Conservation (phyloP, 495 filamentous ascomycete species). For the Talaromyces stipitatus region DNA sequence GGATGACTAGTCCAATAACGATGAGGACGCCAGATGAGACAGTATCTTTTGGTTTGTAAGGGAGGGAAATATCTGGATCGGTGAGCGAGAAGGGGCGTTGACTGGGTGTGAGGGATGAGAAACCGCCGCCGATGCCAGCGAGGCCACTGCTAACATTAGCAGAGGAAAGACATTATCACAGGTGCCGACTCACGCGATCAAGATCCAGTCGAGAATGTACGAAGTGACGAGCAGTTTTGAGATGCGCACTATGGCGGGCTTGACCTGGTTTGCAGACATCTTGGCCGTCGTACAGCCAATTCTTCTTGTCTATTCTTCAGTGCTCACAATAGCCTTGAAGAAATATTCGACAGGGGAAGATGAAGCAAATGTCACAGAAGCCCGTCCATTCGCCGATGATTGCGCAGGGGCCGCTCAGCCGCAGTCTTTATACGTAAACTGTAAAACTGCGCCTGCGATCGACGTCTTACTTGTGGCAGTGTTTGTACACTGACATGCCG, state of each 20-base stretch:
- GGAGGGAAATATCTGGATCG: slow-evolving; percentile 52
- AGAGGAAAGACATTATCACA: not conserved
- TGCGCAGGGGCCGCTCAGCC: not conserved
- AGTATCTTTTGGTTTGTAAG: slow-evolving; percentile 45
- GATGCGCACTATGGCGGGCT: slow-evolving; percentile 10
- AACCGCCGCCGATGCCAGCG: slow-evolving; percentile 37
- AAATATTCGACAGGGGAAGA: not conserved
- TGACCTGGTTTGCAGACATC: not conserved
- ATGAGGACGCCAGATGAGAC: slow-evolving; percentile 44
- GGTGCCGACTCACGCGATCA: slow-evolving; percentile 36
- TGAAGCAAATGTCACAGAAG: not conserved
- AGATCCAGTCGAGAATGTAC: slow-evolving; percentile 47
- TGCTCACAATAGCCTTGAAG: not conserved
- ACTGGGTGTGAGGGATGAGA: slow-evolving; percentile 33
- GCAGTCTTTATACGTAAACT: not conserved
- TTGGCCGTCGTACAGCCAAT: not conserved
- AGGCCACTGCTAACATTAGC: slow-evolving; percentile 23
- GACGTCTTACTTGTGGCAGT: not conserved
- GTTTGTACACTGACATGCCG: not conserved
- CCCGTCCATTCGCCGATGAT: not conserved
- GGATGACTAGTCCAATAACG: slow-evolving; percentile 42
- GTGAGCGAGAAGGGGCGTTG: slow-evolving; percentile 40
- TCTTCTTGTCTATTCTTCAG: not conserved
- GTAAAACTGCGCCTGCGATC: not conserved
- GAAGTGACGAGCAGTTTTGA: slow-evolving; percentile 36